Evolutionary conservation across 495 filamentous ascomycete genomes (phyloP), one percentile per base, ranked within the genome.

Genomic region (Penicillium samsonianum): DNA sequence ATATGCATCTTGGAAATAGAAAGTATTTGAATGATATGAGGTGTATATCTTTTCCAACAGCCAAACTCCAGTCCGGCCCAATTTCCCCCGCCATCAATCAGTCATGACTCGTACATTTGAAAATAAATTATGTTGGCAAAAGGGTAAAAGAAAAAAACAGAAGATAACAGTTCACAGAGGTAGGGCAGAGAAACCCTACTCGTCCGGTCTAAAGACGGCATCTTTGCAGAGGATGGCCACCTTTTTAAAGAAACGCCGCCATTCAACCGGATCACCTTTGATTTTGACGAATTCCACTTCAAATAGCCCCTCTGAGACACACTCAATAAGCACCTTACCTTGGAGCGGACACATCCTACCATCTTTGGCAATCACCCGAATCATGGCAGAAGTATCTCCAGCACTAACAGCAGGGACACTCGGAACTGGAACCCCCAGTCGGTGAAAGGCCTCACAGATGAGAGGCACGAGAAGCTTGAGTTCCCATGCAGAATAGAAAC

Each of bases 171-270:
- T 55, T 3, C 28, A 44, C 12, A 45, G 26, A 50, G 11, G 45
- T 44, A 44, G 3, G n/a, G 25, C 40, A 53, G 59, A 40, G 25
- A 0, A 44, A 57, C 14, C 10, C 28, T 49, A 69, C 50, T 69
- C 64, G 26, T 82, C 76, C 10, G 79, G 79, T 52, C 71, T 81
- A 59, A 74, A 81, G 9, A 97, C 83, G 5, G 83, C 91, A 63
- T 96, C 91, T 70, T 87, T 88, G 75, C 92, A 94, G 28, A 92
- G 74, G 55, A 92, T 77, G 17, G 87, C 88, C 12, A 96, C 84
- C 71, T 88, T 90, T 75, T 97, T 99, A 80, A 99, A 99, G 68
- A 99, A 93, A 49, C 94, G 81, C 54, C 94, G 81, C 94, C 94
- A 99, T 80, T 97, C 94, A 30, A 99, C 72, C 11, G 95, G 95